Evolutionary conservation across 2,329 filamentous ascomycete species (phyloP).

Genomic region (Beauveria asiatica): DNA sequence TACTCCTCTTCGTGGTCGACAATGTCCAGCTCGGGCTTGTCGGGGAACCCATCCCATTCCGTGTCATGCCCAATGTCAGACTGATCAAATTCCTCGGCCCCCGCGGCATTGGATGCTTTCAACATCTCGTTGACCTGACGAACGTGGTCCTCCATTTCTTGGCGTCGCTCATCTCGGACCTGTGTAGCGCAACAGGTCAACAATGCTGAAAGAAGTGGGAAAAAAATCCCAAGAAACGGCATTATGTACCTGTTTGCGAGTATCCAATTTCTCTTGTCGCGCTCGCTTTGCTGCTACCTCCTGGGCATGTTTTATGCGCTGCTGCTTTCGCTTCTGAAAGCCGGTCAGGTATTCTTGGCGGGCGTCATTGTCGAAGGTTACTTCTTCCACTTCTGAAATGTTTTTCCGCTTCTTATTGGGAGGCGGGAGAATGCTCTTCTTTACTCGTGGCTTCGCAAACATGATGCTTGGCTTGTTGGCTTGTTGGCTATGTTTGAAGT

Average conservation of each 20-base stretch:
- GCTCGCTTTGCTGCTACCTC: conserved; percentile 71
- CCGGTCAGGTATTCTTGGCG: conserved; percentile 86
- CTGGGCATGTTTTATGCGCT: conserved; percentile 76
- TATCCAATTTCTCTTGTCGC: conserved; percentile 64
- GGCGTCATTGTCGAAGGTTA: conserved; percentile 73
- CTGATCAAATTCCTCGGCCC: conserved; percentile 29
- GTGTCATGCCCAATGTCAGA: conserved; percentile 33
- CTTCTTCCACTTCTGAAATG: conserved; percentile 59
- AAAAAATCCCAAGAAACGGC: conserved; percentile 3
- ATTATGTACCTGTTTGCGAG: conserved; percentile 62
- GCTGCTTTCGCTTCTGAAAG: conserved; percentile 91
- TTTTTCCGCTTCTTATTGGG: conserved; percentile 60
- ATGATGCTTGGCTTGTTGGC: conserved; percentile 16
- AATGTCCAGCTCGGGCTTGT: conserved; percentile 37
- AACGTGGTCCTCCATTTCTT: conserved; percentile 76
- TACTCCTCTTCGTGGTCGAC: conserved; percentile 87
- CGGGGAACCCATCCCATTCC: conserved; percentile 60
- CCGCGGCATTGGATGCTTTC: conserved; percentile 47
- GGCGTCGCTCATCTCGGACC: conserved; percentile 75
- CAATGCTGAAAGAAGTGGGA: neutral
- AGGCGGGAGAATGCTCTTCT: conserved; percentile 48
- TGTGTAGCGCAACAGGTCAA: conserved; percentile 28
- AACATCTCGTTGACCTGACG: conserved; percentile 65
- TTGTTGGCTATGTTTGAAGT: neutral
- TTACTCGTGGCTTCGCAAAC: conserved; percentile 51